Conservation (phyloP, 257 asterid genomes). For the Solanum pennellii region DNA sequence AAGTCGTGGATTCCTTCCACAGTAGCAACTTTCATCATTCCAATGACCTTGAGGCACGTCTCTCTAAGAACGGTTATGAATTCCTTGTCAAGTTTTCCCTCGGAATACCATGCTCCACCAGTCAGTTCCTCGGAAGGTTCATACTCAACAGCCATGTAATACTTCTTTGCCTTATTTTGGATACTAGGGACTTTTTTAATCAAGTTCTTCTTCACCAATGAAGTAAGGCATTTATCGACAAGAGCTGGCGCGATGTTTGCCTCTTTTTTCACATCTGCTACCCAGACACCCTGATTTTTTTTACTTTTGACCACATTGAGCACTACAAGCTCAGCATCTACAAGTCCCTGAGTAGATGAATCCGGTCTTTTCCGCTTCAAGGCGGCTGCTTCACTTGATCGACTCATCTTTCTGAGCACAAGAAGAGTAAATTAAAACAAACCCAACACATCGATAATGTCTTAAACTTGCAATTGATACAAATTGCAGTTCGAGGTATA, state of each 20-base stretch:
- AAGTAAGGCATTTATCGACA: constrained; percentile 24
- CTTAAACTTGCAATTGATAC: not conserved
- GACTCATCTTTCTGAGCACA: constrained; percentile 13
- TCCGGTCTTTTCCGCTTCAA: constrained; percentile 43
- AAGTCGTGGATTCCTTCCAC: constrained; percentile 22
- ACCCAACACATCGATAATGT: not conserved
- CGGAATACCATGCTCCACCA: constrained; percentile 52
- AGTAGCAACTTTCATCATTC: constrained; percentile 27
- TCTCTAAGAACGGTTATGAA: constrained; percentile 13
- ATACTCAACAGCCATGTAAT: constrained; percentile 46
- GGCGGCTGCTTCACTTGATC: not conserved
- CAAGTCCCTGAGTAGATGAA: constrained; percentile 9
- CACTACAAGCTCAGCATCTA: constrained; percentile 27
- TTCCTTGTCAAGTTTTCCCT: constrained; percentile 41
- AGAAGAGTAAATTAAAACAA: not conserved
- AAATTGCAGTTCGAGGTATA: not conserved
- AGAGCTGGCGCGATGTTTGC: constrained; percentile 10
- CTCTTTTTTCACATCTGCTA: constrained; percentile 29
- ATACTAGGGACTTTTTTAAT: constrained; percentile 43
- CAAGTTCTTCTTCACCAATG: constrained; percentile 16
- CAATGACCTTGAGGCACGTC: constrained; percentile 14
- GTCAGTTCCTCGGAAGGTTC: constrained; percentile 57
- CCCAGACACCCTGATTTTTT: constrained; percentile 27
- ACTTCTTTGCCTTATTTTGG: constrained; percentile 24
- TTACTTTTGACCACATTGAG: constrained; percentile 31